Evolutionary conservation across 805 yeast species (phyloP).

Genomic region (Candida suzukii): DNA sequence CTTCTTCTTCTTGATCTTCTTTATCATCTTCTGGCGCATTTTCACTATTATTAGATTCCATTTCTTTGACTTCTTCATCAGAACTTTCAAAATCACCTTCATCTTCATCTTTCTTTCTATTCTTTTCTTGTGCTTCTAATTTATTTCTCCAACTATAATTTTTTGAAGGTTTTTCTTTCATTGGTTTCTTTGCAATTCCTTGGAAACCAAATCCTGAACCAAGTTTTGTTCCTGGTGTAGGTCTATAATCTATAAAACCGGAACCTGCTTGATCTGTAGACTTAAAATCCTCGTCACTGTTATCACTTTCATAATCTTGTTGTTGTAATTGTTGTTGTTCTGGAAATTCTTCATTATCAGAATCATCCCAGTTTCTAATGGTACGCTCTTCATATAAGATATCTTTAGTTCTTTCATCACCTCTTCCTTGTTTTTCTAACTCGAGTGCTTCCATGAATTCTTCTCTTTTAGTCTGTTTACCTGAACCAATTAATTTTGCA

Average conservation of each 20-base stretch:
- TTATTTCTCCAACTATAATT: conserved; percentile 71
- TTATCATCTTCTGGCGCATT: too few species aligned
- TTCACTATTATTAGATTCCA: conserved; percentile 17
- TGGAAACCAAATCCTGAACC: conserved; percentile 69
- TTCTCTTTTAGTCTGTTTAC: conserved; percentile 57
- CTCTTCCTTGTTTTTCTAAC: conserved; percentile 66
- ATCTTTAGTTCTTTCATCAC: conserved; percentile 51
- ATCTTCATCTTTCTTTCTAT: conserved; percentile 40
- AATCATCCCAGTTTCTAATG: conserved; percentile 53
- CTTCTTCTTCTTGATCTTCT: conserved; percentile 13
- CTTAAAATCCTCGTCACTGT: conserved; percentile 8
- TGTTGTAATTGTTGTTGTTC: too few species aligned
- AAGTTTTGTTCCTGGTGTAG: conserved; percentile 48
- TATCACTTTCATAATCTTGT: conserved; percentile 6
- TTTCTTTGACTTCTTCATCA: conserved; percentile 22
- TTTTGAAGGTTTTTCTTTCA: conserved; percentile 35
- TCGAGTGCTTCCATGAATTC: conserved; percentile 68
- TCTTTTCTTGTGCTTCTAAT: conserved; percentile 41
- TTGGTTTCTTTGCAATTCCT: conserved; percentile 44
- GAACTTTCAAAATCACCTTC: conserved; percentile 48
- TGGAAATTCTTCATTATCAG: conserved; percentile 17
- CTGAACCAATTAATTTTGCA: conserved; percentile 73
- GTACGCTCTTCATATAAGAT: conserved; percentile 65
- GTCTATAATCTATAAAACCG: conserved; percentile 64
- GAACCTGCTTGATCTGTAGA: conserved; percentile 31